Conservation (phyloP, 148 eudicot species). For the Cornus controversa region DNA sequence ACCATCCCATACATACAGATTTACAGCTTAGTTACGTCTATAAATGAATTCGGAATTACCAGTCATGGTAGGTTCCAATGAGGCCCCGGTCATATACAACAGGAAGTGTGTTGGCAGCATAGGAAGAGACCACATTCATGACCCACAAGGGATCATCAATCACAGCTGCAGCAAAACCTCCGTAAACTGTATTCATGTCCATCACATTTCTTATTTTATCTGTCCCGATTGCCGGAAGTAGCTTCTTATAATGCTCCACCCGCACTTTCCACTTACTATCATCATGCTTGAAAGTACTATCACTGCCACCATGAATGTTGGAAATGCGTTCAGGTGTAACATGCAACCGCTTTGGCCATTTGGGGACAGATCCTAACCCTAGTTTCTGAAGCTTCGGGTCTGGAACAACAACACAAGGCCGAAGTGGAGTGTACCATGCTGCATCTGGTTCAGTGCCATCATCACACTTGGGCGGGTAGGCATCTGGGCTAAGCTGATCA, state of each 20-base stretch:
- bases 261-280: conserved; percentile 72
- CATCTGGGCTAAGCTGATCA: conserved; percentile 55
- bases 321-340: conserved; percentile 68
- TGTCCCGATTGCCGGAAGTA: conserved; percentile 68
- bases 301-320: conserved; percentile 63
- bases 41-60: conserved; percentile 44
- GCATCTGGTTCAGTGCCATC: conserved; percentile 87
- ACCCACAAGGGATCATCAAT: conserved; percentile 84
- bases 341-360: conserved; percentile 77
- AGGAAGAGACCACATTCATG: conserved; percentile 91
- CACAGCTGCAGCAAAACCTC: conserved; percentile 84
- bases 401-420: conserved; percentile 78
- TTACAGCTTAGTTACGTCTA: not conserved
- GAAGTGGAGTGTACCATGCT: conserved; percentile 95
- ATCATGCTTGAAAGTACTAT: conserved; percentile 61
- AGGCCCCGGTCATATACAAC: conserved; percentile 89
- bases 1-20: not conserved
- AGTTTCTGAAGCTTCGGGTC: conserved; percentile 51
- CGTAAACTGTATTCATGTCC: conserved; percentile 94
- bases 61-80: conserved; percentile 85
- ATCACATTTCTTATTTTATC: conserved; percentile 86
- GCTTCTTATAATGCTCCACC: conserved; percentile 76
- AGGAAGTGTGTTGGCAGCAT: conserved; percentile 64
- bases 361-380: conserved; percentile 45
- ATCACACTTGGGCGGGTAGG: conserved; percentile 83